phyloP scores from a whole-genome alignment of 2,329 filamentous ascomycete genomes.

The Gyromitra esculenta region DNA sequence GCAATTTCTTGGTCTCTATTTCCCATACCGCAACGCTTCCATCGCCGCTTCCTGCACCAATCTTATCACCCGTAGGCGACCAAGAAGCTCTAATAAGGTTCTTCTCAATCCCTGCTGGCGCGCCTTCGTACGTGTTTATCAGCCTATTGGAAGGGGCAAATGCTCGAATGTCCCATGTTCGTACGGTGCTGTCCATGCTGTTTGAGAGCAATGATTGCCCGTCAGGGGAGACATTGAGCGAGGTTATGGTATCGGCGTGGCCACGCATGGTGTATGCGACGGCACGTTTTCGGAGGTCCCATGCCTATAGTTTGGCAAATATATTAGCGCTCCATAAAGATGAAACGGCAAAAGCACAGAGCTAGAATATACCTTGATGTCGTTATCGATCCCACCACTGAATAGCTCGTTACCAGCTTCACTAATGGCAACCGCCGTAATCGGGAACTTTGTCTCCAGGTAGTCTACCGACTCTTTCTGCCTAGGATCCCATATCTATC shows the following conservation, averaged over 20 bases:
- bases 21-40: slow-evolving; percentile 88
- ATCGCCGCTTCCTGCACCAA: slow-evolving; percentile 89
- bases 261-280: slow-evolving; percentile 87
- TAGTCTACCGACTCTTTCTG: slow-evolving; percentile 88
- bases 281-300: slow-evolving; percentile 92
- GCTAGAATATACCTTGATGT: slow-evolving; percentile 73
- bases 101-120: slow-evolving; percentile 85
- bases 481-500: slow-evolving; percentile 85
- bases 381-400: slow-evolving; percentile 93
- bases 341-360: background rate
- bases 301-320: slow-evolving; percentile 64
- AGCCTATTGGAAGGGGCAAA: slow-evolving; percentile 90
- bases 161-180: slow-evolving; percentile 94
- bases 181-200: slow-evolving; percentile 90
- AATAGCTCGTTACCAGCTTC: slow-evolving; percentile 97
- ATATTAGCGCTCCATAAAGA: slow-evolving; percentile 11
- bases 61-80: slow-evolving; percentile 84
- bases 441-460: slow-evolving; percentile 88
- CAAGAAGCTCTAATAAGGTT: slow-evolving; percentile 91
- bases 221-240: slow-evolving; percentile 89
- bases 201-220: slow-evolving; percentile 90
- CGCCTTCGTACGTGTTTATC: slow-evolving; percentile 91
- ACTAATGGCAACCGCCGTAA: slow-evolving; percentile 89
- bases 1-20: slow-evolving; percentile 81
- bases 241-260: slow-evolving; percentile 91